Evolutionary conservation across 2,329 filamentous ascomycete genomes (phyloP).

Genomic region (Curvularia eragrostidis): DNA sequence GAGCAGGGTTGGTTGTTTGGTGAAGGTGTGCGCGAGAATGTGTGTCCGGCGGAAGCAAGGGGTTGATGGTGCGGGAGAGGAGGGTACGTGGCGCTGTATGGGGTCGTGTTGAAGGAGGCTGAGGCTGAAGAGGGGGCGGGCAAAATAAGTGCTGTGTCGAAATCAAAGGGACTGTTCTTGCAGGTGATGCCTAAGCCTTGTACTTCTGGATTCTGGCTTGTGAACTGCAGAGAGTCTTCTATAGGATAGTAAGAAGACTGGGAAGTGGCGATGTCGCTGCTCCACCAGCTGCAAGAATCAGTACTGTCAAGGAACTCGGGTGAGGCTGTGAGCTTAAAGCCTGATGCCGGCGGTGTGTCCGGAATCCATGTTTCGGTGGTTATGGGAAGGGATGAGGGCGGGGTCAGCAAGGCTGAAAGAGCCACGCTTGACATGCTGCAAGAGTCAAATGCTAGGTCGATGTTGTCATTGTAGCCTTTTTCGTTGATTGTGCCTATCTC

Average conservation of each 20-base stretch:
- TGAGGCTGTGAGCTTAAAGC: slow-evolving; percentile 44
- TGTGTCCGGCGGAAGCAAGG: slow-evolving; percentile 17
- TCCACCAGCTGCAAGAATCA: slow-evolving; percentile 43
- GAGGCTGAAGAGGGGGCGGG: slow-evolving; percentile 1
- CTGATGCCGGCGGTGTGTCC: slow-evolving; percentile 35
- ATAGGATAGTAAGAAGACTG: slow-evolving; percentile 20
- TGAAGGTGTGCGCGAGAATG: slow-evolving; percentile 34
- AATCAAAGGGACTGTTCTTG: slow-evolving; percentile 34
- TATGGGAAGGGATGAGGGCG: slow-evolving; percentile 42
- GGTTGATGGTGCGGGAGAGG: slow-evolving; percentile 18
- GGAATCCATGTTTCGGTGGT: slow-evolving; percentile 42
- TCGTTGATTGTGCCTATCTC: slow-evolving; percentile 32
- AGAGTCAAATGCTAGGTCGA: slow-evolving; percentile 25
- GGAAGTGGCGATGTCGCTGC: slow-evolving; percentile 17
- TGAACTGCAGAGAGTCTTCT: slow-evolving; percentile 27
- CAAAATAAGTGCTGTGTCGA: slow-evolving; percentile 10
- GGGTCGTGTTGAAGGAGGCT: slow-evolving; percentile 30
- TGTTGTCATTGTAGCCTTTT: slow-evolving; percentile 22
- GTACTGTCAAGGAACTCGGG: slow-evolving; percentile 34
- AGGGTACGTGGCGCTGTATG: slow-evolving; percentile 22
- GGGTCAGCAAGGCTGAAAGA: slow-evolving; percentile 50
- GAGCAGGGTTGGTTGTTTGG: slow-evolving; percentile 36
- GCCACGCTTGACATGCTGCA: slow-evolving; percentile 31
- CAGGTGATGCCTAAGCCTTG: slow-evolving; percentile 45
- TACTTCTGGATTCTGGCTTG: slow-evolving; percentile 25